Evolutionary conservation across 108 stramenopile species (phyloP).

Genomic region (Schizochytrium sp.): DNA sequence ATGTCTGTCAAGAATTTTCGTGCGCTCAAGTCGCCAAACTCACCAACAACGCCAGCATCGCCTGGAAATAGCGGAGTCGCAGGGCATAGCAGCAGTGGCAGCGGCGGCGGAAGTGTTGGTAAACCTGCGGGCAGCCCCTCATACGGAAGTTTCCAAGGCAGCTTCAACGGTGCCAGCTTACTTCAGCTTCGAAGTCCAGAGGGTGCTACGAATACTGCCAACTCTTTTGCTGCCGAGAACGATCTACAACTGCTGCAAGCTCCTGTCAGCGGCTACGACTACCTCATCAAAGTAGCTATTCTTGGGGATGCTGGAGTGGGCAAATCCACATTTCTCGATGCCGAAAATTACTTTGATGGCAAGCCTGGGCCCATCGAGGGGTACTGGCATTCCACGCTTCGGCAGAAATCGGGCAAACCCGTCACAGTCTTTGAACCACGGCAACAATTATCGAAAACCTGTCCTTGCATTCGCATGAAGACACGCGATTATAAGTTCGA

Average conservation of each 20-base stretch:
- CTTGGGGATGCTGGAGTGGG: background rate
- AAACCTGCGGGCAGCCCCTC: too few species aligned
- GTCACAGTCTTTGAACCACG: background rate
- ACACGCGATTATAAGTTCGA: background rate
- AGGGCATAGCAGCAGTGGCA: too few species aligned
- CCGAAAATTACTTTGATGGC: background rate
- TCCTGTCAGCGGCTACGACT: background rate
- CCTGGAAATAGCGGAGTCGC: too few species aligned
- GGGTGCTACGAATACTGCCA: too few species aligned
- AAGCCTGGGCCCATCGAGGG: background rate
- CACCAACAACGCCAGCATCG: too few species aligned
- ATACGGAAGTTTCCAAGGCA: too few species aligned
- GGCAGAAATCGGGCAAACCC: background rate
- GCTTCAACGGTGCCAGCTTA: too few species aligned
- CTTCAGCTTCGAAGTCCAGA: too few species aligned
- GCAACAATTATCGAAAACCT: background rate
- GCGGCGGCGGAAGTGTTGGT: too few species aligned
- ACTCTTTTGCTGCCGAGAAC: too few species aligned
- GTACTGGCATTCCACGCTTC: background rate
- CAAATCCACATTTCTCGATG: background rate
- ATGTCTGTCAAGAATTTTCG: too few species aligned
- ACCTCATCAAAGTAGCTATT: background rate
- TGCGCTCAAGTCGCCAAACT: too few species aligned
- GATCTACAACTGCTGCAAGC: background rate
- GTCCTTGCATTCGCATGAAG: background rate